Evolutionary conservation across 768 basidiomycete species (phyloP).

Genomic region (Russula dissimulans): DNA sequence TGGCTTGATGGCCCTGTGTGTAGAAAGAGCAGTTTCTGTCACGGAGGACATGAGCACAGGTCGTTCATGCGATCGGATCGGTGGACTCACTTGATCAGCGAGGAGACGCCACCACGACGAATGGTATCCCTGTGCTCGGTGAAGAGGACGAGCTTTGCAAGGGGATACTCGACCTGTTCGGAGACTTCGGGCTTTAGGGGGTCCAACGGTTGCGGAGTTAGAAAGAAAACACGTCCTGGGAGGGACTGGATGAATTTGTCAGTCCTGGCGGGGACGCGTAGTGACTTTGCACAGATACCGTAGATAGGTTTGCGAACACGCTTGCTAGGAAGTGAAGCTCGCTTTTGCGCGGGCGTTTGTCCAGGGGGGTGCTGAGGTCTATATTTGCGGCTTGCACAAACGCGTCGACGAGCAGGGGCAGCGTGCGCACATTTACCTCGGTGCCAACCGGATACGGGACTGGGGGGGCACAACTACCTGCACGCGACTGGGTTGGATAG

Average conservation of each 20-base stretch:
- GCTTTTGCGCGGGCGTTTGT: conserved; percentile 55
- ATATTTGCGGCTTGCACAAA: conserved; percentile 67
- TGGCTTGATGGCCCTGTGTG: conserved; percentile 53
- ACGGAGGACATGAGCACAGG: conserved; percentile 6
- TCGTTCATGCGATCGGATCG: neutral
- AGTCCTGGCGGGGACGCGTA: neutral
- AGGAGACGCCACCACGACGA: conserved; percentile 77
- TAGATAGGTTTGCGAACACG: conserved; percentile 87
- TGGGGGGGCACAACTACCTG: conserved; percentile 69
- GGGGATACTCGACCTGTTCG: conserved; percentile 59
- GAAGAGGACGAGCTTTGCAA: conserved; percentile 74
- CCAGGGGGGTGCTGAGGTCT: conserved; percentile 39
- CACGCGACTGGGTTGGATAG: conserved; percentile 70
- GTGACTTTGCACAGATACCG: conserved; percentile 38
- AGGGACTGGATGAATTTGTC: conserved; percentile 44
- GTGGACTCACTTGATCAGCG: conserved; percentile 66
- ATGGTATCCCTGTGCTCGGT: conserved; percentile 86
- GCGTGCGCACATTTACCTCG: conserved; percentile 44
- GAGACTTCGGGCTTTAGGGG: conserved; percentile 36
- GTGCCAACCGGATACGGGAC: conserved; percentile 57
- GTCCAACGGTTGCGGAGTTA: conserved; percentile 54
- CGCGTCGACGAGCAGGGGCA: conserved; percentile 83
- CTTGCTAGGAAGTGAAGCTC: conserved; percentile 85
- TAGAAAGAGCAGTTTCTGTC: conserved; percentile 74
- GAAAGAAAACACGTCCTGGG: conserved; percentile 69